Conservation (phyloP, 2,329 filamentous ascomycete species). For the Alternaria rosae region DNA sequence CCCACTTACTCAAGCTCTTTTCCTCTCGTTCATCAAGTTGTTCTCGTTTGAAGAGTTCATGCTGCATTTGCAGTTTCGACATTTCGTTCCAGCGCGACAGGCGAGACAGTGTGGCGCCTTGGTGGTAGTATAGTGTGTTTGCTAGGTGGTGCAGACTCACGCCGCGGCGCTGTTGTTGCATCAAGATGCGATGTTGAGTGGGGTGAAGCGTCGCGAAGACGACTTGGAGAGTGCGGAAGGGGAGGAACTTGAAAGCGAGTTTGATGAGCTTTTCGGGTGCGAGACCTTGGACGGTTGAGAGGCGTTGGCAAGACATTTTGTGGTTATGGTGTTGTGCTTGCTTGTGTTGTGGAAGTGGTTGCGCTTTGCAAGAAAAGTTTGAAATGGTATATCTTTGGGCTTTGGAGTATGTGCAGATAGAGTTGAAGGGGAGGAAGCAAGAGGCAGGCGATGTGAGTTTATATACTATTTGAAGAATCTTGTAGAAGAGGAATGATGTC, state of each 20-base stretch:
- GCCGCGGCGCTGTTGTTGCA: not conserved
- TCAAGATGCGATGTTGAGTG: not conserved
- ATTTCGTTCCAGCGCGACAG: not conserved
- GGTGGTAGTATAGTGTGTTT: slow-evolving; percentile 1
- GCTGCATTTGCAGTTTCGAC: not conserved
- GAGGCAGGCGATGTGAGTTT: not conserved
- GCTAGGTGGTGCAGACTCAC: not conserved
- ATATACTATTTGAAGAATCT: not conserved
- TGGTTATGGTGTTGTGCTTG: not conserved
- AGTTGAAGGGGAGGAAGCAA: not conserved
- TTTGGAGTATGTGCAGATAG: not conserved
- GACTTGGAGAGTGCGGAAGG: not conserved
- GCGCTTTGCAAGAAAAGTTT: not conserved
- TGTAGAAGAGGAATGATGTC: not conserved
- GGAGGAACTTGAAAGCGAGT: not conserved
- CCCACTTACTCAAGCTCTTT: not conserved
- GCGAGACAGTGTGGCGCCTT: not conserved
- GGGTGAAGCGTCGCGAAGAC: not conserved
- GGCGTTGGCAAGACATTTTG: not conserved
- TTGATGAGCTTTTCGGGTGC: not conserved
- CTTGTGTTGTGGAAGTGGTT: not conserved
- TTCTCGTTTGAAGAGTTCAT: not conserved
- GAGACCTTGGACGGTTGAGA: not conserved
- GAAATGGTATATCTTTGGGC: not conserved
- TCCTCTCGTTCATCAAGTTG: not conserved